Percentiles rank a stretch among this genome's conserved stretches.
Conservation (phyloP, 1,284 basidiomycete genomes). For the Marasmius oreades region DNA sequence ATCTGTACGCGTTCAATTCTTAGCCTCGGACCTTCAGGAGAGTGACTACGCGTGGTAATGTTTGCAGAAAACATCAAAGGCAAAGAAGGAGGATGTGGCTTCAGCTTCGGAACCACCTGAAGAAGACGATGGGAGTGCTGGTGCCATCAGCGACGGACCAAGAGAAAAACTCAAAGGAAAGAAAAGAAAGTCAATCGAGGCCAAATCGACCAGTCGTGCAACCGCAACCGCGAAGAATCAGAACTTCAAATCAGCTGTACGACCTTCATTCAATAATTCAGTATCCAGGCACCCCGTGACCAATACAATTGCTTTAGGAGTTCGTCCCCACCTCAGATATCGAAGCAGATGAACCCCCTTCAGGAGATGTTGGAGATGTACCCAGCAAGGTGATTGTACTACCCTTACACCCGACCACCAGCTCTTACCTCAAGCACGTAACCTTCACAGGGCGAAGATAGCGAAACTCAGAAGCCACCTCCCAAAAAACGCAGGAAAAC, state of each 20-base stretch:
- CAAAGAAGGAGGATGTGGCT: neutral
- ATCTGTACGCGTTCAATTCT: neutral
- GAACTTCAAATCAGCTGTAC: slow-evolving; percentile 27
- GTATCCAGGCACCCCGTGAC: slow-evolving; percentile 2
- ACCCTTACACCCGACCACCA: neutral
- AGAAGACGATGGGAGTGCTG: neutral
- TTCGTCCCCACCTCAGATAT: slow-evolving; percentile 31
- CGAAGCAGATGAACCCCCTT: slow-evolving; percentile 21
- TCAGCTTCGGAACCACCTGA: neutral
- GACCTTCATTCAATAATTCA: slow-evolving; percentile 6
- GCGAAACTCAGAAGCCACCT: slow-evolving; percentile 7
- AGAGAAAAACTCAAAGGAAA: slow-evolving; percentile 8
- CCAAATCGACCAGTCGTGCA: slow-evolving; percentile 8
- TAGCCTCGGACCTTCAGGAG: neutral
- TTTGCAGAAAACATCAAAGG: neutral
- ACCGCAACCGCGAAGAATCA: slow-evolving; percentile 18
- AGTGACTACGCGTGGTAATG: neutral
- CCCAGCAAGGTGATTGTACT: neutral
- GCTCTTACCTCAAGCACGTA: neutral
- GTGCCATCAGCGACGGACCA: neutral
- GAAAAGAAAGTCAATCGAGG: slow-evolving; percentile 7
- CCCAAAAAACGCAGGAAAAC: slow-evolving; percentile 6
- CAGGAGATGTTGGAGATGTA: neutral
- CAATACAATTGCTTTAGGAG: slow-evolving; percentile 23
- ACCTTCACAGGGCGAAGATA: neutral